Evolutionary conservation across 1,284 basidiomycete species (phyloP).

Genomic region (Afroboletus lepidellus): DNA sequence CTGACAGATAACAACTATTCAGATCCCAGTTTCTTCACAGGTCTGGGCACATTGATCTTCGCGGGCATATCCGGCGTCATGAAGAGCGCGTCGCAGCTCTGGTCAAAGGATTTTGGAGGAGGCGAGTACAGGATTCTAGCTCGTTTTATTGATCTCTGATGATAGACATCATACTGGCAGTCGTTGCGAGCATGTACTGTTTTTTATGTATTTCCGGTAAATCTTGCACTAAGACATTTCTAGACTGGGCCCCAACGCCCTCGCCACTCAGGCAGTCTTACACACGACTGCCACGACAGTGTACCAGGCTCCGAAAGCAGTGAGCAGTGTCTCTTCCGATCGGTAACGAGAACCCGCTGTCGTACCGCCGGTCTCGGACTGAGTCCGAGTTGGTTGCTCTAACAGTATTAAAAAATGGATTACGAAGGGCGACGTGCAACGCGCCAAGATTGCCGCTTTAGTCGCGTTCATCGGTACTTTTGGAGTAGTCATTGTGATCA

Average conservation of each 20-base stretch:
- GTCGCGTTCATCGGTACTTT: conserved; percentile 22
- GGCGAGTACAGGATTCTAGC: conserved; percentile 11
- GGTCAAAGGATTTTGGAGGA: conserved; percentile 33
- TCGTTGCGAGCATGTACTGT: conserved; percentile 27
- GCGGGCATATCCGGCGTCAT: conserved; percentile 21
- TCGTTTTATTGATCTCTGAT: conserved; percentile 9
- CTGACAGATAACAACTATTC: not conserved
- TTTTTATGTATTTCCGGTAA: not conserved
- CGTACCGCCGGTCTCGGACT: not conserved
- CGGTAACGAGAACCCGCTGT: conserved; percentile 22
- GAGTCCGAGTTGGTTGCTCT: conserved; percentile 1
- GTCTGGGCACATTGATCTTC: conserved; percentile 16
- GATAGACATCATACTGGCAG: conserved; percentile 8
- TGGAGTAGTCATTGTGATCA: conserved; percentile 15
- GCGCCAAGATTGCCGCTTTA: conserved; percentile 25
- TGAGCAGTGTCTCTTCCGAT: conserved; percentile 19
- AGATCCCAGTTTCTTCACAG: conserved; percentile 15
- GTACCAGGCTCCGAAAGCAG: conserved; percentile 23
- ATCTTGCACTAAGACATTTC: conserved; percentile 2
- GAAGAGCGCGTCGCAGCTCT: conserved; percentile 30
- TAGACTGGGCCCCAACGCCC: conserved; percentile 28
- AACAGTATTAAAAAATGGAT: conserved; percentile 27
- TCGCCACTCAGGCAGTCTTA: conserved; percentile 30
- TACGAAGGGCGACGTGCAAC: conserved; percentile 19
- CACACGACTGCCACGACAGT: conserved; percentile 19